Percentiles rank a stretch among this genome's conserved stretches.
phyloP scores from a whole-genome alignment of 2,329 filamentous ascomycete genomes.

The Fusarium cyanostomum region DNA sequence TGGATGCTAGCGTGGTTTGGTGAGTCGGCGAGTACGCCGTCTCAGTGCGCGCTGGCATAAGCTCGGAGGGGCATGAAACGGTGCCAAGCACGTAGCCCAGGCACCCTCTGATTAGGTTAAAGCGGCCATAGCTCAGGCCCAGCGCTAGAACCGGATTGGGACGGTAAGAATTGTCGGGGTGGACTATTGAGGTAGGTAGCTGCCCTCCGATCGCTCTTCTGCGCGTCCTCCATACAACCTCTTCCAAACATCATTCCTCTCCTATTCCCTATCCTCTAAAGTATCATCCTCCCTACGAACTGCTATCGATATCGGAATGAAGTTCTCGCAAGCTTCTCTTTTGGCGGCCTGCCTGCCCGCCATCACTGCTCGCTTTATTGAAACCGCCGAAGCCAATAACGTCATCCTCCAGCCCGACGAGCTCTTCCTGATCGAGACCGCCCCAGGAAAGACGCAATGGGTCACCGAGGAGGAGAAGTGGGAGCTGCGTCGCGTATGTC shows the following conservation, averaged over 20 bases:
- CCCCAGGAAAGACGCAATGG: constrained; percentile 84
- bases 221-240: constrained; percentile 21
- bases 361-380: constrained; percentile 65
- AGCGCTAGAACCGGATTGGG: background rate
- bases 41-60: too few relatives aligned
- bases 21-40: too few relatives aligned
- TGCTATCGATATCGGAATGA: constrained; percentile 54
- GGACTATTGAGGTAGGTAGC: too few relatives aligned
- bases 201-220: constrained; percentile 26
- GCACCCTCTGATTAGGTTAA: background rate
- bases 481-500: constrained; percentile 80
- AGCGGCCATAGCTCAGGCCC: background rate
- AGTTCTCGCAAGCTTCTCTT: constrained; percentile 61
- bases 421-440: constrained; percentile 79
- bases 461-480: constrained; percentile 96
- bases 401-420: constrained; percentile 56
- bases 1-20: too few relatives aligned
- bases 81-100: too few relatives aligned
- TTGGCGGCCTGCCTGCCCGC: constrained; percentile 65
- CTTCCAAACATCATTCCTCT: constrained; percentile 13
- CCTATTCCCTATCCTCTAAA: constrained; percentile 6
- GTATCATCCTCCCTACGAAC: background rate
- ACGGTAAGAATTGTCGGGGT: background rate
- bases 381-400: constrained; percentile 60
- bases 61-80: too few relatives aligned